Base-by-base conservation (phyloP, 192 early-diverging fungal genomes). In the Umbelopsis ramanniana region DNA sequence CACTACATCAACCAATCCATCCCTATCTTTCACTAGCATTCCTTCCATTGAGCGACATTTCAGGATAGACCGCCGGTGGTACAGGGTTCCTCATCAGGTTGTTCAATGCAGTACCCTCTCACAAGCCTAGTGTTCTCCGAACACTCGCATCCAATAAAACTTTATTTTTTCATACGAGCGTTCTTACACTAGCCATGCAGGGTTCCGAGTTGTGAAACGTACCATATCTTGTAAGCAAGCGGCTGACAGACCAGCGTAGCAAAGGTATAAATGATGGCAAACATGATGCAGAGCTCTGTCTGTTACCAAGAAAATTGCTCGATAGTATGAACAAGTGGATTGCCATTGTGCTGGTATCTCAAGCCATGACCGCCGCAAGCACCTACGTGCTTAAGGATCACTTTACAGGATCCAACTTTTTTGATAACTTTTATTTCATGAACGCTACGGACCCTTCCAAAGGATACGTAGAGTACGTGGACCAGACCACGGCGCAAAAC, bases 381-480 rank as follows among this genome's bases (percentile, higher is more conserved):
- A 37, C 15, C 26, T 54, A 54, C 35, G 57, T 37, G 33, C 10
- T 63, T 14, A 63, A 66, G 38, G 47, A 75, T 23, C 38, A 66
- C 52, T 72, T 46, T 45, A 22, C 55, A 24, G 70, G 71, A 5
- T 17, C 23, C 8, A 66, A 47, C 24, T 81, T 84, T 24, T 80
- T 84, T 43, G 70, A 83, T 33, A 23, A 55, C n/a, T 83, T 81
- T 54, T 66, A 45, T 53, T 84, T 81, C 43, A 79, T 74, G 48
- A 74, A 53, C 15, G 71, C 17, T 2, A 1, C 45, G 17, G 83
- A 84, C 21, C 79, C 82, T 24, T 79, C 78, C 17, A 52, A 84
- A 12, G 78, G 83, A 0, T 68, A 46, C 29, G 82, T 82, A 9
- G 2, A 75, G 22, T 81, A 82, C 23, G 54, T 81, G 7, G 46